Conservation (phyloP, 352 stramenopile species). For the Phytopythium boreale region DNA sequence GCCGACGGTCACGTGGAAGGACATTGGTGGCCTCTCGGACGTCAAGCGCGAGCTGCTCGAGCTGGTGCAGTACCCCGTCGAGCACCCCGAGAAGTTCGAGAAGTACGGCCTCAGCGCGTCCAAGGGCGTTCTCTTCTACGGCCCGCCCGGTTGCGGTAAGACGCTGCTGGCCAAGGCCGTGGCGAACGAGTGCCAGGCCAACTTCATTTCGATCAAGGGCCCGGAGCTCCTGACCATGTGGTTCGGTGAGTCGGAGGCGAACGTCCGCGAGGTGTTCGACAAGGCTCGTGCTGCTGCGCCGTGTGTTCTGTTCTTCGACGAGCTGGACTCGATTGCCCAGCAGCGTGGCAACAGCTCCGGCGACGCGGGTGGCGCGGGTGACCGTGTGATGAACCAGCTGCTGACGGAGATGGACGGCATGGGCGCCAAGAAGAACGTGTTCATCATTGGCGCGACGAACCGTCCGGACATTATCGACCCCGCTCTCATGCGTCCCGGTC, state of each 20-base stretch:
- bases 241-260: constrained; percentile 99
- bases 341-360: constrained; percentile 93
- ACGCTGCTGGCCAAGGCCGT: too few relatives aligned
- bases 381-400: constrained; percentile 99
- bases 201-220: constrained; percentile 99
- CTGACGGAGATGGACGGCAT: constrained; percentile 99
- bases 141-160: constrained; percentile 99
- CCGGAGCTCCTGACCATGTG: constrained; percentile 99
- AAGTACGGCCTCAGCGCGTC: constrained; percentile 95
- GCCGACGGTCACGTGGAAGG: constrained; percentile 97
- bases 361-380: constrained; percentile 95
- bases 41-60: constrained; percentile 99
- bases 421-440: constrained; percentile 98
- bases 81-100: constrained; percentile 99
- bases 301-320: constrained; percentile 99
- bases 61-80: constrained; percentile 99
- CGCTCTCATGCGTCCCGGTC: constrained; percentile 95
- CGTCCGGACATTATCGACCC: constrained; percentile 97
- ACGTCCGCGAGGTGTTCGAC: constrained; percentile 99
- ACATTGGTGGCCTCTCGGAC: constrained; percentile 98
- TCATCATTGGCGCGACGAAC: constrained; percentile 97
- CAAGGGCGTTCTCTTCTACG: constrained; percentile 99
- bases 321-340: constrained; percentile 99
- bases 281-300: constrained; percentile 97
- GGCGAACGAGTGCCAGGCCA: constrained; percentile 99